phyloP scores from a whole-genome alignment of 192 early-diverging fungal species.

The Entomortierella beljakovae region DNA sequence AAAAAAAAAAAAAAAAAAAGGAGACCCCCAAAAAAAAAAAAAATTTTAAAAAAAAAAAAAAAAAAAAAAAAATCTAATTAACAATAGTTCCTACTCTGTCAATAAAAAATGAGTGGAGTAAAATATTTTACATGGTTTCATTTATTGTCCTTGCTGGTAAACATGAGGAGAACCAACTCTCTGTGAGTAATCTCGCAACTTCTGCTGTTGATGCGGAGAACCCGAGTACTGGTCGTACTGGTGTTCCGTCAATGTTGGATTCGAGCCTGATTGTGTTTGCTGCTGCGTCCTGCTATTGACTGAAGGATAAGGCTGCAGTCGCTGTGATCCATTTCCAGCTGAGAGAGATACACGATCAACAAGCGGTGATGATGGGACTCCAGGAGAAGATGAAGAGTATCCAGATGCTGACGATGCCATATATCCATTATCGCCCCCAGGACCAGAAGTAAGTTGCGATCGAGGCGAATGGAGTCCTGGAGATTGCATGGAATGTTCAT shows the following conservation, averaged over 20 bases:
- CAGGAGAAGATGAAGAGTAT: background rate
- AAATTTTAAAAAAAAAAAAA: background rate
- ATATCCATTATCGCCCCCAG: background rate
- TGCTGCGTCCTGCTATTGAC: slow-evolving; percentile 1
- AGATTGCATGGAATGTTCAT: background rate
- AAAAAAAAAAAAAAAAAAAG: background rate
- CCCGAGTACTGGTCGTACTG: slow-evolving; percentile 5
- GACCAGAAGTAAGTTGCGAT: background rate
- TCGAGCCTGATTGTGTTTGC: background rate
- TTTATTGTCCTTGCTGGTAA: slow-evolving; percentile 6
- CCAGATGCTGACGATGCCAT: background rate
- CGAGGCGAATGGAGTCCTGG: background rate
- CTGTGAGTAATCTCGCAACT: background rate
- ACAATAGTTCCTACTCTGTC: too few relatives aligned
- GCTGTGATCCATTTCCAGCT: background rate
- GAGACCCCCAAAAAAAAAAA: background rate
- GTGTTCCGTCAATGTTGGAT: background rate
- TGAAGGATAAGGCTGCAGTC: slow-evolving; percentile 4
- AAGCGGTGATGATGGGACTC: background rate
- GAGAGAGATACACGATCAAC: background rate
- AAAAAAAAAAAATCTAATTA: background rate
- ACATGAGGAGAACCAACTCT: slow-evolving; percentile 1
- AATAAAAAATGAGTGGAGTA: background rate
- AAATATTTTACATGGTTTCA: background rate
- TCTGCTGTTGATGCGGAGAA: background rate